Percentiles rank a stretch among this genome's conserved stretches.
Evolutionary conservation across 257 asterid species (phyloP).

Genomic region (Solanum chiquidenum): DNA sequence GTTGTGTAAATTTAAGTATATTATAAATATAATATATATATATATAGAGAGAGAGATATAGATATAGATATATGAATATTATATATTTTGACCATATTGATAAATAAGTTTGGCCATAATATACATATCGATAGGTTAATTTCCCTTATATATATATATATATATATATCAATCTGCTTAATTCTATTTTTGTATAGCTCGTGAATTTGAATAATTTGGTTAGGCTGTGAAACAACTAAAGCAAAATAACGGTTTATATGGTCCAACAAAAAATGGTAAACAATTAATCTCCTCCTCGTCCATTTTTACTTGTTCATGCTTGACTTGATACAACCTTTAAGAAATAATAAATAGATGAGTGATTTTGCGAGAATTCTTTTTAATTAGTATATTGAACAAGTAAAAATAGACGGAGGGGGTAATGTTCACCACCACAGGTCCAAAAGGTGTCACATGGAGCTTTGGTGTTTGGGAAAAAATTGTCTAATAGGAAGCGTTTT

Average conservation of each 20-base stretch:
- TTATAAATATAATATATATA: neutral
- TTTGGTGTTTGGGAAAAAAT: neutral
- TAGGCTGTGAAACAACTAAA: neutral
- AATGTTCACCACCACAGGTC: no score
- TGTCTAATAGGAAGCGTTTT: no score
- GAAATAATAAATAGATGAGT: no score
- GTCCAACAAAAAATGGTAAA: neutral
- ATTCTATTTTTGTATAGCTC: neutral
- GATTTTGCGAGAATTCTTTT: no score
- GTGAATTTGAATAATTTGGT: neutral
- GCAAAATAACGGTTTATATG: neutral
- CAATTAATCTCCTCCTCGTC: no score
- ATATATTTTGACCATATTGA: neutral
- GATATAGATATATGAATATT: neutral
- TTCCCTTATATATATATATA: neutral
- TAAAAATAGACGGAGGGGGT: no score
- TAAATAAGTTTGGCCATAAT: neutral
- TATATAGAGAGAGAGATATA: neutral
- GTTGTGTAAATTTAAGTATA: neutral
- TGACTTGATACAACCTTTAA: no score
- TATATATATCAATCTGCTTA: neutral
- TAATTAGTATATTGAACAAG: no score
- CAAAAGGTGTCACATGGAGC: no score
- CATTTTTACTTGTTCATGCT: no score
- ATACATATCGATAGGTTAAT: neutral